Percentiles rank a stretch among this genome's conserved stretches.
phyloP scores from a whole-genome alignment of 495 filamentous ascomycete species.

The Penicillium antarcticum region DNA sequence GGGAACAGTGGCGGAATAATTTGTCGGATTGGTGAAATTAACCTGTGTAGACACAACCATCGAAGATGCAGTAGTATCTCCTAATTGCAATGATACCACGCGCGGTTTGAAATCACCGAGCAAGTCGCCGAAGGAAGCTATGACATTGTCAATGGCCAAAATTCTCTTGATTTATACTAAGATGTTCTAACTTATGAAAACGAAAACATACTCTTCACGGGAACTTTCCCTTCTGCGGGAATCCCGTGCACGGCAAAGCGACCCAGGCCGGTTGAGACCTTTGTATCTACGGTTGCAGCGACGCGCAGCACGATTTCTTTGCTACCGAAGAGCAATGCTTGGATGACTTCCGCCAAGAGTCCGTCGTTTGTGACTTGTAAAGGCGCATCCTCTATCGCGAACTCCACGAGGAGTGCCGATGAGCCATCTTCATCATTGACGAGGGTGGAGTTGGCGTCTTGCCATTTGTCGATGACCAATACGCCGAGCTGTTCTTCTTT shows the following conservation, averaged over 20 bases:
- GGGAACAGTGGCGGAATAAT: constrained; percentile 76
- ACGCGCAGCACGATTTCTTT: constrained; percentile 63
- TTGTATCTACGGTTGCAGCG: constrained; percentile 78
- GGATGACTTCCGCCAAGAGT: constrained; percentile 71
- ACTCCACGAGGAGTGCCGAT: constrained; percentile 64
- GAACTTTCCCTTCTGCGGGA: constrained; percentile 79
- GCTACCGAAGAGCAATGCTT: constrained; percentile 69
- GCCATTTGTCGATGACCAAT: constrained; percentile 77
- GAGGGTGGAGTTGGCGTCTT: constrained; percentile 74
- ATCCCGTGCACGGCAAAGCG: constrained; percentile 73
- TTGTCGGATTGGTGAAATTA: constrained; percentile 86
- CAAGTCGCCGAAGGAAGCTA: constrained; percentile 44
- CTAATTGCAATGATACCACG: constrained; percentile 62
- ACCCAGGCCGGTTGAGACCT: constrained; percentile 75
- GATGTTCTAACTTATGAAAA: constrained; percentile 15
- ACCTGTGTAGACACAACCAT: constrained; percentile 64
- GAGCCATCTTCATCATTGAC: constrained; percentile 53
- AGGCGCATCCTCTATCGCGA: constrained; percentile 71
- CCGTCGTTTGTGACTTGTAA: constrained; percentile 74
- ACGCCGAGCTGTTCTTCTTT: constrained; percentile 68
- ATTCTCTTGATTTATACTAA: constrained; percentile 16
- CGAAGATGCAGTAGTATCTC: constrained; percentile 64
- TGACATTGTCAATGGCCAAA: constrained; percentile 15
- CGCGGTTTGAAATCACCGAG: constrained; percentile 55
- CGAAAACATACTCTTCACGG: constrained; percentile 75